Evolutionary conservation across 2,329 filamentous ascomycete genomes (phyloP), one percentile per base, ranked within the genome.

Genomic region (Fusarium poae): DNA sequence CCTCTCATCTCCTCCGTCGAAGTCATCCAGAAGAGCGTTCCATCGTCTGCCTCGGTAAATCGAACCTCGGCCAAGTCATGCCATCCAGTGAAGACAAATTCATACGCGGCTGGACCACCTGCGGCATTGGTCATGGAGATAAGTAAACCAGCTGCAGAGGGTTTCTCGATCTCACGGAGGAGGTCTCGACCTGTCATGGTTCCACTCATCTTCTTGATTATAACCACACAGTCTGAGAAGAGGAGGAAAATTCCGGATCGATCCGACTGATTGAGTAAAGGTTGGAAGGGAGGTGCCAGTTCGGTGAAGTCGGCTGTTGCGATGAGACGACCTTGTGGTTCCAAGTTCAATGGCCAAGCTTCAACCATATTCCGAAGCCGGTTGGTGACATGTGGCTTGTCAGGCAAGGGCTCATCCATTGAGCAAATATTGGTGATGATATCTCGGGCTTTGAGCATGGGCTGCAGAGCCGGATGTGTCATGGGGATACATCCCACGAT

Each of bases 361-460:
- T 92, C 89, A 42, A 97, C 86, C 78, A 96, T 86, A 68, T 91
- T 90, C 67, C 90, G 90, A 48, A 97, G 82, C 42, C 92, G 89
- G 70, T 89, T 91, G 34, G 91, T 86, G 44, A 93, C 84, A 70
- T 92, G 91, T 12, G 90, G 89, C 71, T 93, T 92, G 74, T 93
- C 91, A 5, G 83, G 87, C 73, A 79, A 84, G 74, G 74, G 92
- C 76, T 81, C 92, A 73, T 97, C 95, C 81, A 97, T 90, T 18
- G 95, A 97, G 79, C 96, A 99, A 43, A 99, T 99, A 55, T 97
- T 96, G 21, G 94, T 94, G 70, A 99, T 94, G 54, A 97, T 92
- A 77, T 98, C 96, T 70, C 95, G 88, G 1, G 96, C 94, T 76
- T 93, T 94, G 42, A 97, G 86, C 80, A 99, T 90, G 4, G 87